These are phyloP conservation scores for Pseudopyricularia cyperi DNA, from an alignment of 2,329 filamentous ascomycete genomes.

Conservation along the genomic window DNA sequence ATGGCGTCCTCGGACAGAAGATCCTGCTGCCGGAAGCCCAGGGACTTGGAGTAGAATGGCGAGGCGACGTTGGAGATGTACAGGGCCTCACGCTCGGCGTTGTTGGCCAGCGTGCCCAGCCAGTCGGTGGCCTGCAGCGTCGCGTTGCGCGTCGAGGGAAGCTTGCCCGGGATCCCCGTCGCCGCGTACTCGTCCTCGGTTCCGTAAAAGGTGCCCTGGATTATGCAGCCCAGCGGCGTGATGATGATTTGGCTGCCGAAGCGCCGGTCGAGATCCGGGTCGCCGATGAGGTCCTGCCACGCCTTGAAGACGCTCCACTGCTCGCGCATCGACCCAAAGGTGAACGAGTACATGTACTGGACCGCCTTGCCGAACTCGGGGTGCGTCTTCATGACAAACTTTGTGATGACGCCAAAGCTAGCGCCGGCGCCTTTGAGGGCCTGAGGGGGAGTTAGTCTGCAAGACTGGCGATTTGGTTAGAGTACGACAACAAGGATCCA, in stretches of 20 bases:
- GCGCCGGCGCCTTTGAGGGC: slow-evolving; percentile 42
- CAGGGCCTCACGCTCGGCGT: slow-evolving; percentile 34
- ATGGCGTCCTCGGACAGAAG: slow-evolving; percentile 31
- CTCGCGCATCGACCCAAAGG: slow-evolving; percentile 30
- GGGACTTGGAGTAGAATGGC: slow-evolving; percentile 44
- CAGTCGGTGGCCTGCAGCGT: slow-evolving; percentile 46
- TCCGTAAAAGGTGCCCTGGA: slow-evolving; percentile 50
- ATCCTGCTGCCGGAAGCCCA: slow-evolving; percentile 37
- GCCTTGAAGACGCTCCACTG: slow-evolving; percentile 35
- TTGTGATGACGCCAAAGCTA: slow-evolving; percentile 39
- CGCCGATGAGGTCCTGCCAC: slow-evolving; percentile 44
- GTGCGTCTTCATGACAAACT: slow-evolving; percentile 43
- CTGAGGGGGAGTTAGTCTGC: slow-evolving; percentile 10
- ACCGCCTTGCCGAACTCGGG: slow-evolving; percentile 41
- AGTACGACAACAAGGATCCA: slow-evolving; percentile 1
- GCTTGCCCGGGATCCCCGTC: slow-evolving; percentile 31
- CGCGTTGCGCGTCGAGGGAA: slow-evolving; percentile 27
- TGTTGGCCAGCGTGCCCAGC: slow-evolving; percentile 42
- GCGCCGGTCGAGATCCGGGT: slow-evolving; percentile 41
- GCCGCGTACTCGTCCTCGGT: slow-evolving; percentile 40
- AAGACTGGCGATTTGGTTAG: neutral
- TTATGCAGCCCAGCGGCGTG: slow-evolving; percentile 37
- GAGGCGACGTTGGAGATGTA: slow-evolving; percentile 31
- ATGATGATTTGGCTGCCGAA: slow-evolving; percentile 45
- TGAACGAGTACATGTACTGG: slow-evolving; percentile 44